Evolutionary conservation across 164 flowering plant genomes (phyloP), one percentile per base, ranked within the genome.

Genomic region (Dillenia suffruticosa): DNA sequence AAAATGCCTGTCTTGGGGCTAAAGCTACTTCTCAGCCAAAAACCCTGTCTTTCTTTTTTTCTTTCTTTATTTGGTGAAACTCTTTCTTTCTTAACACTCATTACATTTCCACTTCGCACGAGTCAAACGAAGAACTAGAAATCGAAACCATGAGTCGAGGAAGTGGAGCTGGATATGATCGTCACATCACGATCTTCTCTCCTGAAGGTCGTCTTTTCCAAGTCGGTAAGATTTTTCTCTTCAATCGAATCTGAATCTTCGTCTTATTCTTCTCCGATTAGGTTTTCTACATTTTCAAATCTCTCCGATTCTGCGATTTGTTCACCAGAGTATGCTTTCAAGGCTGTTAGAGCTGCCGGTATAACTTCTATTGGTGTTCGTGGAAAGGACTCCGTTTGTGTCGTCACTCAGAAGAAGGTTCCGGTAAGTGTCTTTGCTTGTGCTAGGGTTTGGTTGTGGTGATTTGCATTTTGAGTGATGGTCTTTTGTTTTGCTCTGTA

Each of bases 171-270:
- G 96, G 98, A 9, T 92, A 92, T 79, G 98, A 92, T 83, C 96
- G 98, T 43, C 98, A 92, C 81, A 90, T 92, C 64, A 92, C 98
- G 19, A 92, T 92, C 70, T 92, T 92, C 82, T 92, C 96, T 9
- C 98, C 98, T 0, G 98, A 92, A 74, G 98, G 96, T 63, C 97
- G 98, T 52, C 88, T 92, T 55, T 88, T 84, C 72, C 98, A 92
- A 86, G 95, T 91, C 11, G 92, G 95, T 83, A 77, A 52, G 88
- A 43, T 13, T 24, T 26, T 58, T 53, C 17, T 0, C 44, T 22
- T 26, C 4, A 55, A 44, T 13, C n/a, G 53, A 8, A 19, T 9
- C 14, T 50, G 19, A 9, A 5, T 12, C 49, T 11, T 50, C 46
- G 32, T 40, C 15, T 50, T 19, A 2, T 44, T 50, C 45, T 15